Evolutionary conservation across 148 eudicot genomes (phyloP), one percentile per base, ranked within the genome.

Genomic region (Fagopyrum esculentum): DNA sequence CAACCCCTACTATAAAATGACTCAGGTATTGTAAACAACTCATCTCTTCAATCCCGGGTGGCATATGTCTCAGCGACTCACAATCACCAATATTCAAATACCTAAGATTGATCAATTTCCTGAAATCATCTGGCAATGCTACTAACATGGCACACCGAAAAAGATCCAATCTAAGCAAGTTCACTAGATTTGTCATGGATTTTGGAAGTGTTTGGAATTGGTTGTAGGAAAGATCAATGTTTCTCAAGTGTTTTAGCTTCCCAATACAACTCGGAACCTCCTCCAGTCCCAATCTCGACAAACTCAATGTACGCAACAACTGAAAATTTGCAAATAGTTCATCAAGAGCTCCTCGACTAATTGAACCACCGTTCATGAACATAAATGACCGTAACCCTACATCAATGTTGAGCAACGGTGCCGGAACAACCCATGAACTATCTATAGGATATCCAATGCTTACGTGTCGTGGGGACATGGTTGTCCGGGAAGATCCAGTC

Each of bases 121-220:
- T 74, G 3, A 75, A 5, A 48, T 48, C 43, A 40, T 68, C 15
- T 2, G 85, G 85, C 19, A 79, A 46, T 19, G 43, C 73, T 44
- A 16, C 54, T 2, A 82, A 63, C 2, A 10, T 0, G 2, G 9
- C 6, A 22, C 66, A 48, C 4, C 6, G 15, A 2, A 2, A 4
- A 15, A 82, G 66, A 26, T 76, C n/a, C 44, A 82, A 9, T 2
- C 75, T 74, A 50, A 77, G 81, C 76, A 85, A 51, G 70, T 86
- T 84, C 16, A 66, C 55, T 7, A 84, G 79, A 46, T 76, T 76
- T 48, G 82, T 64, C 9, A 84, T 64, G 9, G 84, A 74, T 4
- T 69, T 51, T 0, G 83, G 81, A 0, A 82, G 75, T 3, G 0
- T 3, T 7, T n/a, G 22, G 0, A 66, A 19, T 3, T 13, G 16